A percentile compares a stretch with the other conserved stretches of the same genome.
Conservation (phyloP, 2,329 filamentous ascomycete genomes). For the Colletotrichum phormii region DNA sequence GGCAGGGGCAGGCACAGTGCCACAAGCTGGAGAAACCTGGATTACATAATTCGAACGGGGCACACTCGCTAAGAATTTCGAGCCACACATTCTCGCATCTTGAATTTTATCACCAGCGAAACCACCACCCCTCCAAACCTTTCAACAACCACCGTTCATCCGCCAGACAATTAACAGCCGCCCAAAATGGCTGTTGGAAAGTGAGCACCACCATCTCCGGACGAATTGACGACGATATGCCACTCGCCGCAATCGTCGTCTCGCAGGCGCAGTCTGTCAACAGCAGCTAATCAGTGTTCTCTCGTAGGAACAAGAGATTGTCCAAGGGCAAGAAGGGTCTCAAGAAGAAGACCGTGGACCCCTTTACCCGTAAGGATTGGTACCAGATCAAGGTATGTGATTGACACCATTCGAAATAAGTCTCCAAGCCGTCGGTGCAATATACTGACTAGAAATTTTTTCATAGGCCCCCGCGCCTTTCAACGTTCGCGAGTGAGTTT, state of each 20-base stretch:
- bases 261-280: constrained; percentile 31
- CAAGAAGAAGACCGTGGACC: constrained; percentile 99
- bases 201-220: constrained; percentile 51
- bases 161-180: constrained; percentile 59
- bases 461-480: constrained; percentile 90
- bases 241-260: background rate
- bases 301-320: constrained; percentile 95
- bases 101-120: constrained; percentile 46
- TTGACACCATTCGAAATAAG: constrained; percentile 17
- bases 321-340: constrained; percentile 99
- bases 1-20: constrained; percentile 15
- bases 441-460: background rate
- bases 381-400: constrained; percentile 89
- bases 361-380: constrained; percentile 99
- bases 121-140: constrained; percentile 53
- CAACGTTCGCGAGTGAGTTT: constrained; percentile 92
- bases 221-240: background rate
- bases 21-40: background rate
- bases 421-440: constrained; percentile 35
- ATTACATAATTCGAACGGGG: constrained; percentile 35
- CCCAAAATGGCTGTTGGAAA: constrained; percentile 71
- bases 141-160: constrained; percentile 57
- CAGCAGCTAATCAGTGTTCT: constrained; percentile 40
- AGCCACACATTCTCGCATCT: constrained; percentile 40
- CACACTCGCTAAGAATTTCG: constrained; percentile 43